These are phyloP conservation scores for Kodamaea jinghongensis DNA, from an alignment of 805 yeast genomes.

Conservation along the genomic window DNA sequence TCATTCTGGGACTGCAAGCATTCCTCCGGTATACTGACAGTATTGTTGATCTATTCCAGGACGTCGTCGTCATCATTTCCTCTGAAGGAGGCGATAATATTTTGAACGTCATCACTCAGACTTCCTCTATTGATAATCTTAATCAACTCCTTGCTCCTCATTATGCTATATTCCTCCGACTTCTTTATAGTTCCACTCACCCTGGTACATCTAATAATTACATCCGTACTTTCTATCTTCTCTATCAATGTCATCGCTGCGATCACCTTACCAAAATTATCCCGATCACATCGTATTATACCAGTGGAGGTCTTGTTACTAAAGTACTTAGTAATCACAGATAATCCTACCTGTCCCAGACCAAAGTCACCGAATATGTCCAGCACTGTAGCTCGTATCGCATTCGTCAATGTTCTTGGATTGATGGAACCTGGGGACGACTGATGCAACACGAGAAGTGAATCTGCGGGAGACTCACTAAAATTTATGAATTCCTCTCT, in stretches of 20 bases:
- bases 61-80: not conserved
- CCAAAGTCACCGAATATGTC: conserved; percentile 80
- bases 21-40: too few species aligned
- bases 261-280: conserved; percentile 56
- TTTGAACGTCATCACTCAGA: conserved; percentile 8
- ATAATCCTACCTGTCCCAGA: conserved; percentile 56
- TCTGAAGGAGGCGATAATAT: conserved; percentile 9
- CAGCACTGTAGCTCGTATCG: conserved; percentile 55
- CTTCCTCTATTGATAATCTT: conserved; percentile 15
- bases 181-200: conserved; percentile 87
- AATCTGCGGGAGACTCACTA: conserved; percentile 30
- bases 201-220: conserved; percentile 60
- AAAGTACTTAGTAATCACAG: conserved; percentile 71
- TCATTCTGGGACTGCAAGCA: too few species aligned
- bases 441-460: conserved; percentile 48
- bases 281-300: conserved; percentile 72
- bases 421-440: conserved; percentile 49
- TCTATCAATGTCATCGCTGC: conserved; percentile 63
- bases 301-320: conserved; percentile 82
- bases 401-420: conserved; percentile 47
- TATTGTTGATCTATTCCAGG: not conserved
- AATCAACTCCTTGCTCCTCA: conserved; percentile 41
- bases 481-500: conserved; percentile 20
- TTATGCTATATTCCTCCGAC: conserved; percentile 68
- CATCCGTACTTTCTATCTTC: conserved; percentile 46